Base-by-base conservation (phyloP, 2,329 filamentous ascomycete species). In the Diplocarpon rosae region DNA sequence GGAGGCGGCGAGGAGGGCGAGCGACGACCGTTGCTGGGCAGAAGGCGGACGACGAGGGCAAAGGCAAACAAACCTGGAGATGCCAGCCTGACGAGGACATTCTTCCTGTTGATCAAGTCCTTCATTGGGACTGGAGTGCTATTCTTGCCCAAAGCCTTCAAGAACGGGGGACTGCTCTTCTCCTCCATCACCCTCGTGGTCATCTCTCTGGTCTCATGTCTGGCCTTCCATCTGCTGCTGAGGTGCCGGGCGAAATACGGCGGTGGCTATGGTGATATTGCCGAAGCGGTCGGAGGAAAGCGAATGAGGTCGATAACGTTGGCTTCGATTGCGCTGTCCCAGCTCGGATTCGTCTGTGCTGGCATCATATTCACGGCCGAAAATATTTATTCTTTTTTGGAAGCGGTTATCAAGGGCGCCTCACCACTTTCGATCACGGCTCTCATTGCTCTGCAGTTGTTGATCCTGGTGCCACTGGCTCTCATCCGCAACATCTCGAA, bases 281-380 rank as follows among this genome's bases (percentile, higher is more conserved):
- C 90, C 40, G 87, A 85, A 38, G 78, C 85, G 31, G 73, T 96
- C 27, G 96, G 89, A 62, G 90, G 90, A 49, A 83, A 81, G 52
- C 87, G 82, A 72, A 83, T 96, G 81, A 76, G 88, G 45, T 78
- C 75, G 51, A 67, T 94, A 59, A 95, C 96, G 59, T 76, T 96
- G 50, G 73, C 74, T 15, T 95, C 90, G 5, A 92, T 96, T 53
- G 88, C 95, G 47, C 75, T 95, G 58, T 94, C 87, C 55, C 90
- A 96, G 66, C 77, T 95, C 47, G 89, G 90, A 12, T 95, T 95
- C 61, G 85, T 93, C 12, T 83, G 85, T 1, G 87, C 88, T 14
- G 95, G 95, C 63, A 95, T 89, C 55, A 89, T 96, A 46, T 96
- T 96, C 62, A 92, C 90, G 1, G 85, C 88, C 17, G 84, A 95